Conservation (phyloP, 805 yeast genomes). For the Hanseniaspora pseudoguilliermondii region DNA sequence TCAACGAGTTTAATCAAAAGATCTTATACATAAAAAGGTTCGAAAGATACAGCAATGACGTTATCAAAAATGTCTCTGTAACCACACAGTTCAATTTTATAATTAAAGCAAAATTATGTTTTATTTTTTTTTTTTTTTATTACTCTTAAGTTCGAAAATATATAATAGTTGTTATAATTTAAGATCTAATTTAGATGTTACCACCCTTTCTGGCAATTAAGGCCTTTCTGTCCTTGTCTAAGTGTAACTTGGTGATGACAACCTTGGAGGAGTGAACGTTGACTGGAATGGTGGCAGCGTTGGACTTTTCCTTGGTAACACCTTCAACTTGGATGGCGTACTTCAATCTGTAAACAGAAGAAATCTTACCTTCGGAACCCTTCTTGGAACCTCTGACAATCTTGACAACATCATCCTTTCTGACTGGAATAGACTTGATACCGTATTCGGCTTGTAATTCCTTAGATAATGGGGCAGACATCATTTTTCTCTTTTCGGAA, state of each 20-base stretch:
- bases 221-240: conserved; percentile 98
- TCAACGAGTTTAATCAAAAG: too few relatives aligned
- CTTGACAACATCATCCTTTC: conserved; percentile 90
- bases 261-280: conserved; percentile 98
- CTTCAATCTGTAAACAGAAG: conserved; percentile 98
- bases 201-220: conserved; percentile 97
- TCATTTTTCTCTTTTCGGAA: conserved; percentile 79
- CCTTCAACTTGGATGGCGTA: conserved; percentile 93
- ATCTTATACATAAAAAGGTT: too few relatives aligned
- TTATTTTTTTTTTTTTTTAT: conserved; percentile 11
- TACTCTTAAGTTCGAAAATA: conserved; percentile 11
- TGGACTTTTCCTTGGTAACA: conserved; percentile 93
- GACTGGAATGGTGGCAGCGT: conserved; percentile 94
- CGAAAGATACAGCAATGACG: too few relatives aligned
- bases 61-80: too few relatives aligned
- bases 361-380: conserved; percentile 97
- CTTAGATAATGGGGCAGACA: conserved; percentile 98
- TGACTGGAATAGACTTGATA: conserved; percentile 89
- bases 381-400: conserved; percentile 98
- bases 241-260: conserved; percentile 94
- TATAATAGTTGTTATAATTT: conserved; percentile 1
- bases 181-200: conserved; percentile 48
- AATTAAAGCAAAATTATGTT: background rate
- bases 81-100: background rate
- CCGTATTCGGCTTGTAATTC: conserved; percentile 97